These are phyloP conservation scores for Amanita subjunquillea DNA, from an alignment of 768 basidiomycete genomes.

Conservation along the genomic window DNA sequence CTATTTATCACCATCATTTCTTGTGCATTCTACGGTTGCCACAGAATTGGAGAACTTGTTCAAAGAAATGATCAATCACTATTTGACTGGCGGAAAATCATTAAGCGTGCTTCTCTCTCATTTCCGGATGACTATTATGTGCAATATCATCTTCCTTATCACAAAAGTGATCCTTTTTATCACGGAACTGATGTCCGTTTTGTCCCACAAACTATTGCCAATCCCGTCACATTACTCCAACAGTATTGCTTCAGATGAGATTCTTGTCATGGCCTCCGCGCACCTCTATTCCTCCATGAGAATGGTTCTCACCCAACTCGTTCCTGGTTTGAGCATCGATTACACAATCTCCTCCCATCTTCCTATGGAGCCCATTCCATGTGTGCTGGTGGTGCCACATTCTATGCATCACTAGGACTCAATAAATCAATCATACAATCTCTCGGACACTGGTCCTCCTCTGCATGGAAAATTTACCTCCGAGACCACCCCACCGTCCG, in stretches of 20 bases:
- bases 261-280: too few relatives aligned
- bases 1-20: conserved; percentile 14
- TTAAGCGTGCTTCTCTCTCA: conserved; percentile 12
- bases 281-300: conserved; percentile 12
- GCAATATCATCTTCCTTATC: conserved; percentile 18
- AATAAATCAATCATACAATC: conserved; percentile 14
- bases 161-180: conserved; percentile 19
- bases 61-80: conserved; percentile 7
- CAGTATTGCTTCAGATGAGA: conserved; percentile 10
- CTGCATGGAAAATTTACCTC: conserved; percentile 16
- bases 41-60: conserved; percentile 15
- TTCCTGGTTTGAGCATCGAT: background rate
- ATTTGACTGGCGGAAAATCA: conserved; percentile 17
- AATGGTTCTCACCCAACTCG: conserved; percentile 13
- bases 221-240: conserved; percentile 11
- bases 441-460: conserved; percentile 15
- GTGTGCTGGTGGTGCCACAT: conserved; percentile 16
- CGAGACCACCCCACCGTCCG: conserved; percentile 12
- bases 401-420: conserved; percentile 14
- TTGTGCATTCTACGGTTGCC: conserved; percentile 19
- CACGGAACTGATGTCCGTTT: conserved; percentile 15
- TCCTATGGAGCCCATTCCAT: conserved; percentile 16
- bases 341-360: background rate
- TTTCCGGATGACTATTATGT: conserved; percentile 7
- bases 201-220: too few relatives aligned